Percentiles rank a stretch among this genome's conserved stretches.
phyloP scores from a whole-genome alignment of 148 eudicot genomes.

The Mesembryanthemum crystallinum region DNA sequence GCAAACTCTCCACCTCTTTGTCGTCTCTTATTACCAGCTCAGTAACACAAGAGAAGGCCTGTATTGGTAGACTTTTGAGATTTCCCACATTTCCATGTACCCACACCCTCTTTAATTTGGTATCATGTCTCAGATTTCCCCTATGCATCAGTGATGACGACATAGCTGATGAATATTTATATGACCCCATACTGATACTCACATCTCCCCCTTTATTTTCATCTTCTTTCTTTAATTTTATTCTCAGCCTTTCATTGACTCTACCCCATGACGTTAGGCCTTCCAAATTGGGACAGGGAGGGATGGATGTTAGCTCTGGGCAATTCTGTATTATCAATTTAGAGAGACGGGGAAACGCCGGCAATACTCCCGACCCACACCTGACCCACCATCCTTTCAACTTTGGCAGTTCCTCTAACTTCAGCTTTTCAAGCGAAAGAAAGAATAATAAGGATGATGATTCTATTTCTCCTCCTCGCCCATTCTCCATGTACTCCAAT shows the following conservation, averaged over 20 bases:
- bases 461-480: not conserved
- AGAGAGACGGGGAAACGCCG: constrained; percentile 10
- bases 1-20: not conserved
- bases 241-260: not conserved
- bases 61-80: constrained; percentile 1
- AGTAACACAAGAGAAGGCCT: too few species aligned
- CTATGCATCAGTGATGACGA: too few species aligned
- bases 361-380: not conserved
- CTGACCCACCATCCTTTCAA: constrained; percentile 24
- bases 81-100: not conserved
- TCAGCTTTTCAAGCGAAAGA: constrained; percentile 20
- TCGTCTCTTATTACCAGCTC: too few species aligned
- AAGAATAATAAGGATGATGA: not conserved
- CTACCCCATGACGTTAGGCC: not conserved
- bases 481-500: constrained; percentile 24
- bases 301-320: constrained; percentile 14
- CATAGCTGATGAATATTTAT: too few species aligned
- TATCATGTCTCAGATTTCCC: not conserved
- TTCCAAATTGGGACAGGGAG: constrained; percentile 13
- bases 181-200: too few species aligned
- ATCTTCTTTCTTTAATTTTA: too few species aligned
- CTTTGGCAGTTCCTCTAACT: not conserved
- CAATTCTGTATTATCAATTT: not conserved
- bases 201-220: too few species aligned
- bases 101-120: not conserved